Base-by-base conservation (phyloP, 495 filamentous ascomycete species). In the Oleoguttula mirabilis region DNA sequence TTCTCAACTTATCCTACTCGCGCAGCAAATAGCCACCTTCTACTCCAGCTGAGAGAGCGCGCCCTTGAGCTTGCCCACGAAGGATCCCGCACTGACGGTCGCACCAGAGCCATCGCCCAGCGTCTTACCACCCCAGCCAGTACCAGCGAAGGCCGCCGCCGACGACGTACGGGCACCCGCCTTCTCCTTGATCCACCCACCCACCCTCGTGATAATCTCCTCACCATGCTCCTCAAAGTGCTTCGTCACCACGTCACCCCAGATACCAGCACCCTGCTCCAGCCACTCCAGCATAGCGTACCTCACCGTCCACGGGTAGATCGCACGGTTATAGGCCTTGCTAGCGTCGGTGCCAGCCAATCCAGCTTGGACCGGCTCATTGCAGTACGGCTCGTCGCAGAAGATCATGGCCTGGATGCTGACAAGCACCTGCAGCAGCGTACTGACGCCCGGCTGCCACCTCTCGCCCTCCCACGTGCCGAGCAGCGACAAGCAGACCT, bases 361-460 rank as follows among this genome's bases (percentile, higher is more conserved):
- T 28, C n/a, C 25, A n/a, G 7, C 7, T 7, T 28, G 25, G 25
- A 28, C 25, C 25, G 25, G 25, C 23, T 52, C 48, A 21, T 52
- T 80, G 52, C 75, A 79, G 48, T 72, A 80, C 3, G 76, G 76
- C 41, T 71, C 65, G 33, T 66, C 63, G 22, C 77, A 71, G 15
- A 80, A 54, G 1, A 80, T 73, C 32, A 80, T 58, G 1, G 71
- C 75, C 60, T 76, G 63, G 17, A 80, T 57, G 35, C 69, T 75
- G 8, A 80, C 72, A 23, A 79, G 52, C 5, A 80, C 59, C 48
- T 80, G 76, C 41, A 80, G 49, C 14, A 79, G 41, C 1, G 67
- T 76, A 30, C 67, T 71, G 8, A 58, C 61, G 2, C 21, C 52
- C n/a, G 71, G 43, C 14, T 58, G 66, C 76, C 76, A 80, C 15